Base-by-base conservation (phyloP, 2,329 filamentous ascomycete genomes). In the Colletotrichum sojae region DNA sequence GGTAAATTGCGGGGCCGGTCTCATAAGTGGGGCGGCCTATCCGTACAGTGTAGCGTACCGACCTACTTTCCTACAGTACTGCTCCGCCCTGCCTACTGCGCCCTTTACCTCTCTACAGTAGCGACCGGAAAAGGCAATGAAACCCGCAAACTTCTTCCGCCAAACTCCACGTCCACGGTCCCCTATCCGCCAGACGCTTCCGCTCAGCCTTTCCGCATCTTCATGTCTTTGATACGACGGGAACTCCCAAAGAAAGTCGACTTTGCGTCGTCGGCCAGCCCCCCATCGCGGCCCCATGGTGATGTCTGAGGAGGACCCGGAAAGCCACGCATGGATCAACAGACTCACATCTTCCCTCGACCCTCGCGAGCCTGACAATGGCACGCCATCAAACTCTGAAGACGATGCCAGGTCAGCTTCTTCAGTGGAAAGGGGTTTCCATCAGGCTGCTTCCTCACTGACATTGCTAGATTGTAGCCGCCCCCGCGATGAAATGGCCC, bases 271-370 rank as follows among this genome's bases (percentile, higher is more conserved):
- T 18, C 18, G 31, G 31, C 31, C 43, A 9, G 25, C 8, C 22
- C 22, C 5, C 20, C 0, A 13, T 46, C 18, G 27, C 31, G 15
- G 48, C 18, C 31, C 18, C 15, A 20, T 48, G 45, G 40, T 18
- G 27, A 67, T 67, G 63, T 45, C 58, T 36, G 58, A 63, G 58
- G 39, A 55, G 22, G 51, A 56, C 2, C 4, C 31, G 5, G 1
- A 27, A 8, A 54, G 36, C 22, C 57, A 27, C 27, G 43, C 52
- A 46, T 63, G 51, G 64, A 63, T 20, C 22, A 63, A 25, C n/a
- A 39, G 49, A 6, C n/a, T 67, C 31, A 58, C 58, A 20, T 67
- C 58, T 20, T 45, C 63, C 31, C 20, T 56, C 22, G 64, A 67
- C 52, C 15, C 48, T 22, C 51, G 46, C 52, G 20, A 16, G 6